Evolutionary conservation across 768 basidiomycete genomes (phyloP).

Genomic region (Lepiota venenata): DNA sequence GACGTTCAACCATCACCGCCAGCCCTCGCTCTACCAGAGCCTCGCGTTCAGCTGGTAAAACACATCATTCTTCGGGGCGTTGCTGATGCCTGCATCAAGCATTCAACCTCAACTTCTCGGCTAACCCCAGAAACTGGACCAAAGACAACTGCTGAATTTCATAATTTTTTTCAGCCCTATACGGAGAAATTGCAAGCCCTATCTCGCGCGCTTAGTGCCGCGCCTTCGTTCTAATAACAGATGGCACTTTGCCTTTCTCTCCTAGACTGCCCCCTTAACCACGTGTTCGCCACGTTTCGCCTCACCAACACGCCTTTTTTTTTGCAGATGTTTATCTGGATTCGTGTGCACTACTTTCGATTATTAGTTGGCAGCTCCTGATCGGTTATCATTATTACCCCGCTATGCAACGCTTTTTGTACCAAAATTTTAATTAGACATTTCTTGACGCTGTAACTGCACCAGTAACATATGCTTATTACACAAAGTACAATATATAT

Average conservation of each 20-base stretch:
- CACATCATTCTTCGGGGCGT: not conserved
- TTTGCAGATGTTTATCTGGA: too few relatives aligned
- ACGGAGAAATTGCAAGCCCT: constrained; percentile 14
- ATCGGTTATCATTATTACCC: too few relatives aligned
- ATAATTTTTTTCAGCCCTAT: constrained; percentile 18
- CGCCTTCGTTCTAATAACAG: not conserved
- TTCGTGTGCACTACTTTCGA: too few relatives aligned
- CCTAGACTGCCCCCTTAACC: too few relatives aligned
- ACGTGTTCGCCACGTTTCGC: not conserved
- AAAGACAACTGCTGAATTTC: constrained; percentile 17
- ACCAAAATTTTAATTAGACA: not conserved
- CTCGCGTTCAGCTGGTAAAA: not conserved
- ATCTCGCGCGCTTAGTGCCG: constrained; percentile 12
- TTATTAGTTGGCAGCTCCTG: too few relatives aligned
- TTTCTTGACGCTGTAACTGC: not conserved
- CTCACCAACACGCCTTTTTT: not conserved
- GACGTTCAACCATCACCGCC: not conserved
- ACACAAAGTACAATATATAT: constrained; percentile 1
- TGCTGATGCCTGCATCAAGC: not conserved
- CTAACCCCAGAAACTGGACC: not conserved
- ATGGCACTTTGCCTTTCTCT: too few relatives aligned
- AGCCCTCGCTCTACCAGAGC: not conserved
- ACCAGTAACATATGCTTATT: not conserved
- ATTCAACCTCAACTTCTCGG: not conserved
- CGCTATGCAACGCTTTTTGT: too few relatives aligned